phyloP scores from a whole-genome alignment of 495 filamentous ascomycete species.

The Penicillium turbatum region DNA sequence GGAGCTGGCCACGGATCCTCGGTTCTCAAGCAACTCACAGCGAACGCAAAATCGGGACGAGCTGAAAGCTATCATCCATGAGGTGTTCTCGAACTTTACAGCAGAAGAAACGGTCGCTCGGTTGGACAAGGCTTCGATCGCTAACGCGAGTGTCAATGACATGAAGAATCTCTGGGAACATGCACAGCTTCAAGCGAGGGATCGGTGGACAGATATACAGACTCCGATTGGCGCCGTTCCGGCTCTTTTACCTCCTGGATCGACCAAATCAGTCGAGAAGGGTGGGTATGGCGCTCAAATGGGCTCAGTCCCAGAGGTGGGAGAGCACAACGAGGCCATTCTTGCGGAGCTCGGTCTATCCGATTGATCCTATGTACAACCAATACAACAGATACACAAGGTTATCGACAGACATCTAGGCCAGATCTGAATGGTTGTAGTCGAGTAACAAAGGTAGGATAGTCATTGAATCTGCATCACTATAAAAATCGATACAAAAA shows the following conservation, averaged over 20 bases:
- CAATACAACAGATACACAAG: no score
- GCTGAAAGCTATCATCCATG: slow-evolving; percentile 30
- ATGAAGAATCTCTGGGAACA: slow-evolving; percentile 49
- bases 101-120: slow-evolving; percentile 27
- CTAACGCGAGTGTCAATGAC: slow-evolving; percentile 49
- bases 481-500: slow-evolving; percentile 41
- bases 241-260: slow-evolving; percentile 42
- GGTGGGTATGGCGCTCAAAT: slow-evolving; percentile 24
- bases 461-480: background rate
- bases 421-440: no score
- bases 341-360: slow-evolving; percentile 30
- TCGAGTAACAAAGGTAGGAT: background rate
- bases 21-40: slow-evolving; percentile 36
- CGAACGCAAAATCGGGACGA: slow-evolving; percentile 32
- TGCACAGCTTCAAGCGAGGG: slow-evolving; percentile 41
- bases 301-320: slow-evolving; percentile 36
- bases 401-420: background rate
- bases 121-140: slow-evolving; percentile 36
- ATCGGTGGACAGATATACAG: slow-evolving; percentile 44
- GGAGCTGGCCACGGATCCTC: slow-evolving; percentile 28
- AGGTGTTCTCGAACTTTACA: slow-evolving; percentile 26
- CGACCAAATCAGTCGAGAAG: slow-evolving; percentile 14
- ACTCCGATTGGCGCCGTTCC: slow-evolving; percentile 39
- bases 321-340: slow-evolving; percentile 41
- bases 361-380: background rate